Evolutionary conservation across 805 yeast species (phyloP).

Genomic region (Ogataea dorogensis): DNA sequence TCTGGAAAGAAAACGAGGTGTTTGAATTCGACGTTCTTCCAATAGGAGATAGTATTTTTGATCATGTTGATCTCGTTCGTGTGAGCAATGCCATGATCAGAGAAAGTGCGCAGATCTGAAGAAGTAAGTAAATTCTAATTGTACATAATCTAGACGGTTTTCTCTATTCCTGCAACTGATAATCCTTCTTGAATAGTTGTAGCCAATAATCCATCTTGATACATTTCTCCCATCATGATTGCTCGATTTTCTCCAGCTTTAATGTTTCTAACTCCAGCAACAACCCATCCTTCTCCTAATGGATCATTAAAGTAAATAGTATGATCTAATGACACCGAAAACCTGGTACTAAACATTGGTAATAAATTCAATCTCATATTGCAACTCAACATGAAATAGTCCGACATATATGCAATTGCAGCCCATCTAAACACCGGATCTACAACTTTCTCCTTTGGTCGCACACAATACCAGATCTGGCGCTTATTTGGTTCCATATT

Average conservation of each 20-base stretch:
- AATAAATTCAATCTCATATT: conserved; percentile 51
- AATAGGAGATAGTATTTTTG: conserved; percentile 42
- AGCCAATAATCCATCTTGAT: conserved; percentile 46
- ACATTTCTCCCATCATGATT: conserved; percentile 58
- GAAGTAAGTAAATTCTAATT: too few species aligned
- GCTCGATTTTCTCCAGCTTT: conserved; percentile 53
- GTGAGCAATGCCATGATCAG: conserved; percentile 41
- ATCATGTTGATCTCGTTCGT: conserved; percentile 46
- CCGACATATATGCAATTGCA: conserved; percentile 59
- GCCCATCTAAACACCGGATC: conserved; percentile 46
- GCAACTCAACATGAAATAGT: conserved; percentile 52
- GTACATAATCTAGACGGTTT: too few species aligned
- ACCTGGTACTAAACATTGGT: conserved; percentile 44
- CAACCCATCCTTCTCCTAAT: conserved; percentile 47
- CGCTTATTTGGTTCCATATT: conserved; percentile 23
- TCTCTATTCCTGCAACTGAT: too few species aligned
- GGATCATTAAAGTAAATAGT: conserved; percentile 61
- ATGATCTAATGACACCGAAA: conserved; percentile 66
- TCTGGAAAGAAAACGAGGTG: conserved; percentile 62
- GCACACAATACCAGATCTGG: conserved; percentile 33
- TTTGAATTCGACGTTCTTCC: conserved; percentile 75
- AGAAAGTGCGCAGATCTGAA: conserved; percentile 23
- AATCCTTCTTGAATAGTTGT: conserved; percentile 72
- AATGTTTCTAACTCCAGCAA: conserved; percentile 46
- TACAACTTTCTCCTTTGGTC: conserved; percentile 25